phyloP scores from a whole-genome alignment of 2,329 filamentous ascomycete genomes.

The Acrocalymma vagum region DNA sequence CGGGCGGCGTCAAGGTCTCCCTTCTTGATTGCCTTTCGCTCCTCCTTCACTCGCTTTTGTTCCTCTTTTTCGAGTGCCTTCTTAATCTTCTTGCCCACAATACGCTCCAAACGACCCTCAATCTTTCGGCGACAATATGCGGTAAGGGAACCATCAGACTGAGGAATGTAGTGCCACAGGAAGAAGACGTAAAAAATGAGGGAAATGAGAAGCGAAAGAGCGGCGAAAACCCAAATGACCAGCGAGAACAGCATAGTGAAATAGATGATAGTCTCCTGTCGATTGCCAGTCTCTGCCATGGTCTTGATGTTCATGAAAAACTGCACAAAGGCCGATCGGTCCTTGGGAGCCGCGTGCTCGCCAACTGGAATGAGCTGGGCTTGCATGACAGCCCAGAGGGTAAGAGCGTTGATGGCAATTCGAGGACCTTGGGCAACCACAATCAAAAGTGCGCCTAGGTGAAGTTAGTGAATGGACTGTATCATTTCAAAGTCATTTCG shows the following conservation, averaged over 20 bases:
- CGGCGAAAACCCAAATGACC: slow-evolving; percentile 85
- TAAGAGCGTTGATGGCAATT: slow-evolving; percentile 89
- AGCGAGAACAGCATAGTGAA: slow-evolving; percentile 93
- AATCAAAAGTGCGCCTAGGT: slow-evolving; percentile 83
- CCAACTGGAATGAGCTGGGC: slow-evolving; percentile 74
- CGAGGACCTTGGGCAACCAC: slow-evolving; percentile 91
- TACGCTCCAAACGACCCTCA: slow-evolving; percentile 82
- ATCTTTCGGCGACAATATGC: slow-evolving; percentile 93
- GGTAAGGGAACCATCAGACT: slow-evolving; percentile 78
- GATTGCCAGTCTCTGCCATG: slow-evolving; percentile 74
- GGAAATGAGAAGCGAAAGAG: slow-evolving; percentile 76
- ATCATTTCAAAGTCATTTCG: neutral
- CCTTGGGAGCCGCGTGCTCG: slow-evolving; percentile 59
- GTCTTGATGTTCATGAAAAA: slow-evolving; percentile 85
- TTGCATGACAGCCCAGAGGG: slow-evolving; percentile 83
- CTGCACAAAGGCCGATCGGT: slow-evolving; percentile 71
- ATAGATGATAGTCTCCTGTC: slow-evolving; percentile 81
- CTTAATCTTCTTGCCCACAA: slow-evolving; percentile 87
- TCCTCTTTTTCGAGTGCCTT: slow-evolving; percentile 85
- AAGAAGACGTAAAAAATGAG: slow-evolving; percentile 85
- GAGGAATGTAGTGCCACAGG: slow-evolving; percentile 90
- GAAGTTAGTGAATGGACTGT: slow-evolving; percentile 32
- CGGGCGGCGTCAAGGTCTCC: slow-evolving; percentile 51
- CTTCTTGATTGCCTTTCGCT: slow-evolving; percentile 54
- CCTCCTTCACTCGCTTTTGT: slow-evolving; percentile 52